Percentiles rank a stretch among this genome's conserved stretches.
Evolutionary conservation across 164 flowering plant species (phyloP).

Genomic region (Tetrastigma voinierianum): DNA sequence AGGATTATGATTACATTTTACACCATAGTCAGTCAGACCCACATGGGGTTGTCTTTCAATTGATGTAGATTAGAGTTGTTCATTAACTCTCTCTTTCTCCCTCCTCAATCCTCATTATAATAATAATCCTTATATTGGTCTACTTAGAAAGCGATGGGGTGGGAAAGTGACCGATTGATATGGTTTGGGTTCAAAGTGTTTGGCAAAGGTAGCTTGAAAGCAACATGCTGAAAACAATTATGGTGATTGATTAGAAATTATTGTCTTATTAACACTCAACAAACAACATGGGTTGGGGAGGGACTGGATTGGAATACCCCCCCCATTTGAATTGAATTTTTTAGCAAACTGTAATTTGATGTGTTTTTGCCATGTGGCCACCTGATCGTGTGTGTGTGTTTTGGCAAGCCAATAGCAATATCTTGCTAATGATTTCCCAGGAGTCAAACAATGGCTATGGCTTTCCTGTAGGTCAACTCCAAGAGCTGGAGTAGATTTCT

Average conservation of each 20-base stretch:
- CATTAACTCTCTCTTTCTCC: neutral
- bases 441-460: too few relatives aligned
- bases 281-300: neutral
- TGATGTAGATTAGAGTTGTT: conserved; percentile 1
- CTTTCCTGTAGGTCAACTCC: too few relatives aligned
- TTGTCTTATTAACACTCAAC: neutral
- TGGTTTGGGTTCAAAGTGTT: neutral
- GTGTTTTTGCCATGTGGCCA: too few relatives aligned
- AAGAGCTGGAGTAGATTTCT: too few relatives aligned
- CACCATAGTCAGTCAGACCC: neutral
- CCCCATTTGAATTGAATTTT: too few relatives aligned
- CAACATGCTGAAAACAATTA: neutral
- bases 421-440: too few relatives aligned
- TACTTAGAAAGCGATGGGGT: neutral
- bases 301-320: neutral
- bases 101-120: too few relatives aligned
- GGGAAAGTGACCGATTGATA: neutral
- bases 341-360: too few relatives aligned
- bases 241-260: neutral
- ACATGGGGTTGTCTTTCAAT: neutral
- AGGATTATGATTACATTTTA: neutral
- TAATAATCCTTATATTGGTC: neutral
- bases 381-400: too few relatives aligned
- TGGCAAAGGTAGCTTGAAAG: neutral
- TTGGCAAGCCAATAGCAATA: too few relatives aligned